Base-by-base conservation (phyloP, 768 basidiomycete genomes). In the Tricholoma saponaceum region DNA sequence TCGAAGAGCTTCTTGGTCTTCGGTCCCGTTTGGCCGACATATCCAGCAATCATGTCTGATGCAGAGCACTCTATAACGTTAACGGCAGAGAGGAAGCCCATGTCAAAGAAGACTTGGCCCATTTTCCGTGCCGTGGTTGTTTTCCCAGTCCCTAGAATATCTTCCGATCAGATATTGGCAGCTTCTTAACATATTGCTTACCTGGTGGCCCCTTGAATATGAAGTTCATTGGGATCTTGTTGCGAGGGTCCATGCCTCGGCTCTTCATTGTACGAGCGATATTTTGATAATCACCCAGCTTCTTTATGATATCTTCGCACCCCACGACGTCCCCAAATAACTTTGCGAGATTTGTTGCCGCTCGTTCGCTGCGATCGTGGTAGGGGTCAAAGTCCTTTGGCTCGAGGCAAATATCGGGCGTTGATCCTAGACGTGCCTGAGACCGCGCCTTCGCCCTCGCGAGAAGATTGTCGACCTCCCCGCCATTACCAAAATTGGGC, bases 191-290 rank as follows among this genome's bases (percentile, higher is more conserved):
- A 37, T 39, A 14, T n/a, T 2, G 16, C 16, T 39, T 64, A 85
- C 82, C 86, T 58, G 87, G 87, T 5, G 87, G 87, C 0, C 87
- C 87, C 62, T 85, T 88, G 76, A 89, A 88, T 2, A 89, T 69
- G 73, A 87, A 89, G 54, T 79, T 87, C 18, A 81, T 86, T 0
- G 87, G 86, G 39, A 88, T 79, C 16, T 76, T 72, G 18, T 78
- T 72, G 3, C 79, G 74, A 16, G 75, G 67, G 57, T 85, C 78
- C 37, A 74, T 65, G 4, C 74, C 74, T 28, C 71, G 65, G 0
- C 60, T 62, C 63, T 79, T 81, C 68, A 77, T 74, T 14, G 64
- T 68, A 3, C 58, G 63, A 1, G 82, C 80, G 25, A 83, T 76
- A 51, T 74, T 69, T 62, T 88, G 87, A 56, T 79, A 86, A 13